Percentiles rank a stretch among this genome's conserved stretches.
Conservation (phyloP, 1,139 yeast species). For the Lipomyces yarrowii region DNA sequence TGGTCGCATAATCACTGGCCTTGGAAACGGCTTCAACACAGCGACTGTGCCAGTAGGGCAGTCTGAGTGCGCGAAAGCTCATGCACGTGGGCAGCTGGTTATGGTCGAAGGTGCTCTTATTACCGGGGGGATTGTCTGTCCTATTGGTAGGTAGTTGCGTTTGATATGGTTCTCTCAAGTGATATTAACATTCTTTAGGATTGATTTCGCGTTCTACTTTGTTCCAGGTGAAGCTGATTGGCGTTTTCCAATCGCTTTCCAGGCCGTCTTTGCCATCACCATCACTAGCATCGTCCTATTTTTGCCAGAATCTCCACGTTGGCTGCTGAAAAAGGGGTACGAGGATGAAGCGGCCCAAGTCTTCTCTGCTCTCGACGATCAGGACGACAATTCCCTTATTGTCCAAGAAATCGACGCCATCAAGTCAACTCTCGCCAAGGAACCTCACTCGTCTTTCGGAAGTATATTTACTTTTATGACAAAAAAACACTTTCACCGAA, state of each 20-base stretch:
- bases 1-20: constrained; percentile 77
- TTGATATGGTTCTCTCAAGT: background rate
- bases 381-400: constrained; percentile 42
- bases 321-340: constrained; percentile 49
- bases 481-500: constrained; percentile 27
- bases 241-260: constrained; percentile 48
- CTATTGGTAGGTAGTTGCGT: constrained; percentile 64
- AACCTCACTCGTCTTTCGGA: constrained; percentile 38
- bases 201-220: constrained; percentile 53
- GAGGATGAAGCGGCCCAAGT: constrained; percentile 54
- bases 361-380: constrained; percentile 51
- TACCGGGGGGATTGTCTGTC: constrained; percentile 73
- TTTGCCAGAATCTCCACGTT: constrained; percentile 57
- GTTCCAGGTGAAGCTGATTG: constrained; percentile 53
- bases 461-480: constrained; percentile 11
- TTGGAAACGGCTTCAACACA: constrained; percentile 78
- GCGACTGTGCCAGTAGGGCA: constrained; percentile 84
- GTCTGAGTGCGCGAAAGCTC: constrained; percentile 73
- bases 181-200: constrained; percentile 34
- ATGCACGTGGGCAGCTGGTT: constrained; percentile 71
- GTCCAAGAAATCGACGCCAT: constrained; percentile 39
- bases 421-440: constrained; percentile 32
- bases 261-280: constrained; percentile 39
- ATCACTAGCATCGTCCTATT: constrained; percentile 33
- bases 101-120: constrained; percentile 70